Evolutionary conservation across 257 asterid species (phyloP).

Genomic region (Nicotiana obtusifolia): DNA sequence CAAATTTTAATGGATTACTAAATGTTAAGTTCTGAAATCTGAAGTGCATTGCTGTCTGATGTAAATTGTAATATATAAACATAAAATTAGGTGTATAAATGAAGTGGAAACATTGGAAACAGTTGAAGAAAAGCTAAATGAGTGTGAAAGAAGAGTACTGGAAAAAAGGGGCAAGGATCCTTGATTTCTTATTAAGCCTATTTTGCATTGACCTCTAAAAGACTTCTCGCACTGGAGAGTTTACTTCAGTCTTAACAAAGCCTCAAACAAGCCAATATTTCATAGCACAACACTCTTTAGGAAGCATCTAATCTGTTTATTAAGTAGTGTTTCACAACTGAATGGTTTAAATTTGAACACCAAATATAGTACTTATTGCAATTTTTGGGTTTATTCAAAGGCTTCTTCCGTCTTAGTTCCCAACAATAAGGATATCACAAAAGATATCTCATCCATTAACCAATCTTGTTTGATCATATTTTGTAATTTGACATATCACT

Average conservation of each 20-base stretch:
- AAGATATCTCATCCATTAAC: neutral
- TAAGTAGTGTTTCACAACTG: neutral
- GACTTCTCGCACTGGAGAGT: neutral
- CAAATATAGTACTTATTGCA: neutral
- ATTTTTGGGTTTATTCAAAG: neutral
- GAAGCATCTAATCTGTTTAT: neutral
- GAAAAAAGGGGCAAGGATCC: neutral
- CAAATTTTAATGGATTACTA: neutral
- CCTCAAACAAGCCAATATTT: neutral
- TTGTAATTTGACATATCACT: neutral
- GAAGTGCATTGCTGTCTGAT: neutral
- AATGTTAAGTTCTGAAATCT: neutral
- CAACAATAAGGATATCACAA: neutral
- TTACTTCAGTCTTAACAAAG: neutral
- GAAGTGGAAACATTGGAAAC: neutral
- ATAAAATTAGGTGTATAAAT: neutral
- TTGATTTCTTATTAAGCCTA: neutral
- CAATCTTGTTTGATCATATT: neutral
- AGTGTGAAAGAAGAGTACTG: neutral
- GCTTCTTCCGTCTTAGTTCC: neutral
- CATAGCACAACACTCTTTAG: neutral
- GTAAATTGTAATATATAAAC: neutral
- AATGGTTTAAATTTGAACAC: neutral
- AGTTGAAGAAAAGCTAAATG: neutral
- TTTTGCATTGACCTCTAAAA: neutral